These are phyloP conservation scores for Zhuliangozyma parablackwelliae DNA, from an alignment of 1,139 yeast genomes.

Conservation along the genomic window DNA sequence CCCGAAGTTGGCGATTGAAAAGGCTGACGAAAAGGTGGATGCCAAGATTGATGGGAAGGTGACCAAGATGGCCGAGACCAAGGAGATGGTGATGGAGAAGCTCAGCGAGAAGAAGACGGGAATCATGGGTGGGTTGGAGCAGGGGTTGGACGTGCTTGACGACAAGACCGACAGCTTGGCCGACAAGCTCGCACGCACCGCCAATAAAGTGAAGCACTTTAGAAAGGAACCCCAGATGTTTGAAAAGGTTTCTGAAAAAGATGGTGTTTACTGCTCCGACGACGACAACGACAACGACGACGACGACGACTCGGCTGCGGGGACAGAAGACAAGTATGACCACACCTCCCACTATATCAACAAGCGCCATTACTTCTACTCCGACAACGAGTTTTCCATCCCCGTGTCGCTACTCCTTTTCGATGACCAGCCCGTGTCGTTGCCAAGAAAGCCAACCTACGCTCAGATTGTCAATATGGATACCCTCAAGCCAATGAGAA, in stretches of 20 bases:
- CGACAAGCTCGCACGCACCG: slow-evolving; percentile 5
- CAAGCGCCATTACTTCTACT: background rate
- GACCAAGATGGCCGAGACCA: slow-evolving; percentile 12
- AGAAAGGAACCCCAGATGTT: slow-evolving; percentile 12
- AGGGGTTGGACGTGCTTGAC: slow-evolving; percentile 7
- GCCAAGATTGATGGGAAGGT: slow-evolving; percentile 9
- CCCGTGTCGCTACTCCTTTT: slow-evolving; percentile 21
- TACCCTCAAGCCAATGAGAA: background rate
- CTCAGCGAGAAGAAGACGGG: slow-evolving; percentile 7
- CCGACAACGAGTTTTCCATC: slow-evolving; percentile 7
- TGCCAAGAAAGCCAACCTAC: slow-evolving; percentile 23
- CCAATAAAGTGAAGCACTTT: slow-evolving; percentile 2
- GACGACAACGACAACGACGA: background rate
- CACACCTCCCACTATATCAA: slow-evolving; percentile 1
- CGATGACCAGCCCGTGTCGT: slow-evolving; percentile 9
- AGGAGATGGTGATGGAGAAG: slow-evolving; percentile 12
- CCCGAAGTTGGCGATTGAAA: slow-evolving; percentile 16
- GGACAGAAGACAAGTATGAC: background rate
- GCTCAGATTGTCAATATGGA: slow-evolving; percentile 19
- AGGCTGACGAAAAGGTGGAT: slow-evolving; percentile 19
- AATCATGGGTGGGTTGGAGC: slow-evolving; percentile 1
- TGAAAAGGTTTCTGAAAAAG: slow-evolving; percentile 8
- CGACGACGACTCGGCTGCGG: slow-evolving; percentile 1
- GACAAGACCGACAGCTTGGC: slow-evolving; percentile 8
- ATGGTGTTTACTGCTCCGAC: background rate